A percentile compares a stretch with the other conserved stretches of the same genome.
These are phyloP conservation scores for Aspergillus bridgeri DNA, from an alignment of 495 filamentous ascomycete genomes.

Conservation along the genomic window DNA sequence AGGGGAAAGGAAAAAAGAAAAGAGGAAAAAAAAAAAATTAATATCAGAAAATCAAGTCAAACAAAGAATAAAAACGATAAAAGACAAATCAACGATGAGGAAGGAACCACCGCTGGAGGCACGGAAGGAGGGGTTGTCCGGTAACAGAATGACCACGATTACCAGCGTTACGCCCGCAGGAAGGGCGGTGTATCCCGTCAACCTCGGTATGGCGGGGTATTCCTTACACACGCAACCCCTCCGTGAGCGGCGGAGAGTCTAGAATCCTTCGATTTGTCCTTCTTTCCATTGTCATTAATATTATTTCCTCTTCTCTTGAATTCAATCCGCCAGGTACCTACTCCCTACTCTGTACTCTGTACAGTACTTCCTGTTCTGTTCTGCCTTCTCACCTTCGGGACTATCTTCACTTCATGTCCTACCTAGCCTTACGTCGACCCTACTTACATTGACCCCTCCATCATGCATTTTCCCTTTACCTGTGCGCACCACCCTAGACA, in stretches of 20 bases:
- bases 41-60: constrained; percentile 4
- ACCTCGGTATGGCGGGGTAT: background rate
- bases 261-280: constrained; percentile 1
- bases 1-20: constrained; percentile 15
- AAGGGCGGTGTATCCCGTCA: background rate
- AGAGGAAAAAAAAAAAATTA: constrained; percentile 8
- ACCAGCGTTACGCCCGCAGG: background rate
- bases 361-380: no score
- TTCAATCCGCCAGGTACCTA: background rate
- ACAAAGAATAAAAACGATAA: constrained; percentile 15
- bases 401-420: no score
- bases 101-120: no score
- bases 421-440: background rate
- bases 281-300: background rate
- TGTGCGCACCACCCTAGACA: background rate
- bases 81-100: constrained; percentile 9
- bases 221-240: background rate
- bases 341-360: no score
- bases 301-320: background rate
- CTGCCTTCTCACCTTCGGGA: no score
- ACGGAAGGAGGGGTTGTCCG: background rate
- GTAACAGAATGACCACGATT: background rate
- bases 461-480: background rate
- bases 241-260: background rate
- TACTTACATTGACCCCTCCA: background rate